Evolutionary conservation across 345 rosid genomes (phyloP), one percentile per base, ranked within the genome.

Genomic region (Populus ilicifolia): DNA sequence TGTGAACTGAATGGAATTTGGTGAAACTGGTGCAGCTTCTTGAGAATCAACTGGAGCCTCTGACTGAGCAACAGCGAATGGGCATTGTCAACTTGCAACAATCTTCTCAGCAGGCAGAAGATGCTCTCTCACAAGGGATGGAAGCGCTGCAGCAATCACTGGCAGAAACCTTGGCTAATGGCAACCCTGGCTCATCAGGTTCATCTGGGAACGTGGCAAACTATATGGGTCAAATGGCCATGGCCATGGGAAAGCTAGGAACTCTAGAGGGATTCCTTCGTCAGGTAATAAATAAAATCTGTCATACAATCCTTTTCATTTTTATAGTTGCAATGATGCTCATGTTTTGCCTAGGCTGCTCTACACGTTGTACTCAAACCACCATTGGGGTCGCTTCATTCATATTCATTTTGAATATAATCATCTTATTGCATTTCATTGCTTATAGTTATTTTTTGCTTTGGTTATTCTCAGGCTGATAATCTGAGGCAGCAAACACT

Each of bases 171-270:
- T 83, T 94, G 82, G 87, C 98, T 71, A 91, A 75, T 77, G 96
- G 96, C 71, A 79, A 94, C 66, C 89, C 93, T 72, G 86, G 85
- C 72, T 86, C 94, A 21, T 78, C 89, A 20, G 91, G 92, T 46
- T 79, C 96, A 35, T 88, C 94, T 43, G 94, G 90, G 38, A 88
- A 91, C 71, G 96, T 94, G 11, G 98, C 97, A 35, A 94, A 92
- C 84, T 94, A 94, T 78, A 94, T 94, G 98, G 98, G 98, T 79
- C 98, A 92, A 86, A 94, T 94, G 99, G 99, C 98, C 67, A 89
- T 95, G 99, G 98, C 98, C 41, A 94, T 94, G 97, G 98, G 98
- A 73, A 93, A 94, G 85, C 88, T 94, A 56, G 98, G 96, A 43
- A 92, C 94, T 29, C 90, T 94, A 1, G 96, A 94, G 80, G 92